phyloP scores from a whole-genome alignment of 148 eudicot genomes.

The Cornus suecica region DNA sequence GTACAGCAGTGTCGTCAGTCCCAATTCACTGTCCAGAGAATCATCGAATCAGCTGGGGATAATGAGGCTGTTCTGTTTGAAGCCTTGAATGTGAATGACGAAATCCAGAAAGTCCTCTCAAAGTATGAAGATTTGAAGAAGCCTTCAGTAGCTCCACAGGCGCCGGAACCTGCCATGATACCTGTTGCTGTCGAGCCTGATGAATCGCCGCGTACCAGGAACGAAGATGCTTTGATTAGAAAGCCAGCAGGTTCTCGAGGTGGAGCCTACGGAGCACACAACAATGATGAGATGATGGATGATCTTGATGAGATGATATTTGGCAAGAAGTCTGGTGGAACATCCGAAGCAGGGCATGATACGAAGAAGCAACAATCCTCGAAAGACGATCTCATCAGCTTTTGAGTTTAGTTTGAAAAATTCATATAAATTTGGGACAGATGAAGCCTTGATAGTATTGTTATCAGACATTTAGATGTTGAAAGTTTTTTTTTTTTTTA shows the following conservation, averaged over 20 bases:
- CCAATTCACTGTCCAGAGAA: slow-evolving; percentile 66
- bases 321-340: slow-evolving; percentile 59
- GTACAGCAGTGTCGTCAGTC: slow-evolving; percentile 83
- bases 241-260: slow-evolving; percentile 49
- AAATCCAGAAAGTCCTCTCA: slow-evolving; percentile 74
- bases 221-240: slow-evolving; percentile 67
- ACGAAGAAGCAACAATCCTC: slow-evolving; percentile 49
- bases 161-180: slow-evolving; percentile 87
- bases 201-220: slow-evolving; percentile 61
- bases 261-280: slow-evolving; percentile 44
- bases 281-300: slow-evolving; percentile 92
- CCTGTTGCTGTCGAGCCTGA: slow-evolving; percentile 93
- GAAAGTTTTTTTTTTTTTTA: not conserved
- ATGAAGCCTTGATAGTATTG: not conserved
- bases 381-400: slow-evolving; percentile 77
- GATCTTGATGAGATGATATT: slow-evolving; percentile 98
- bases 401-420: slow-evolving; percentile 18
- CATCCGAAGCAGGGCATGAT: slow-evolving; percentile 45
- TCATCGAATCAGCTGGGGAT: slow-evolving; percentile 85
- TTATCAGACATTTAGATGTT: not conserved
- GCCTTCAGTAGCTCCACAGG: slow-evolving; percentile 38
- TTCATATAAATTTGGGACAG: not conserved
- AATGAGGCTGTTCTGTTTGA: slow-evolving; percentile 92
- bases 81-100: slow-evolving; percentile 94
- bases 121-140: slow-evolving; percentile 78